Evolutionary conservation across 2,329 filamentous ascomycete species (phyloP).

Genomic region (Aspergillus viridinutans): DNA sequence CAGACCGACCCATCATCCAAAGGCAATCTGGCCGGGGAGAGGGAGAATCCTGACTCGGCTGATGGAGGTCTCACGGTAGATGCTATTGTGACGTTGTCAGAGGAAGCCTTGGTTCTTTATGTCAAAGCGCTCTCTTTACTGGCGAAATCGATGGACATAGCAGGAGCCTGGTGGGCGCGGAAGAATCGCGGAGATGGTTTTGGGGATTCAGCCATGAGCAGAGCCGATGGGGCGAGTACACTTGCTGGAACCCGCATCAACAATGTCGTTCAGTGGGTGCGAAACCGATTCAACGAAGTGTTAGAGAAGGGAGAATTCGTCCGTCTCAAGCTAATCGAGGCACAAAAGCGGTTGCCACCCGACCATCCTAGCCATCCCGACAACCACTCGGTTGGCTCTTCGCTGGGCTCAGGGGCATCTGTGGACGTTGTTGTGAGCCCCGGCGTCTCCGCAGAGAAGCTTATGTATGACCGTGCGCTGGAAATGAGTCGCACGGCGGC

Average conservation of each 20-base stretch:
- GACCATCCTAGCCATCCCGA: constrained; percentile 83
- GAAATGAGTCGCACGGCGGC: constrained; percentile 96
- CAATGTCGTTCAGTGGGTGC: constrained; percentile 91
- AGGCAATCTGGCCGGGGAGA: constrained; percentile 25
- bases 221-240: constrained; percentile 47
- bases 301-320: constrained; percentile 94
- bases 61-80: constrained; percentile 79
- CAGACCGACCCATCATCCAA: constrained; percentile 31
- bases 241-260: constrained; percentile 71
- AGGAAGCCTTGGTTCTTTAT: constrained; percentile 92
- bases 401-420: constrained; percentile 58
- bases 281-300: constrained; percentile 91
- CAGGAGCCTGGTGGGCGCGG: constrained; percentile 83
- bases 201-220: constrained; percentile 40
- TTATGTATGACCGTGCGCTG: constrained; percentile 96
- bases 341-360: constrained; percentile 74
- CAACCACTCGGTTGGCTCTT: constrained; percentile 63
- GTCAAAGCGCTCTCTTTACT: constrained; percentile 89
- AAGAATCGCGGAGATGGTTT: constrained; percentile 64
- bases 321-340: constrained; percentile 79
- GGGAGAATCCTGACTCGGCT: constrained; percentile 49
- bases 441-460: constrained; percentile 87
- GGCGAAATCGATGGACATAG: constrained; percentile 92
- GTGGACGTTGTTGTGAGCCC: constrained; percentile 78
- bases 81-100: constrained; percentile 79